Evolutionary conservation across 805 yeast genomes (phyloP).

Genomic region (Ogataea pignaliae): DNA sequence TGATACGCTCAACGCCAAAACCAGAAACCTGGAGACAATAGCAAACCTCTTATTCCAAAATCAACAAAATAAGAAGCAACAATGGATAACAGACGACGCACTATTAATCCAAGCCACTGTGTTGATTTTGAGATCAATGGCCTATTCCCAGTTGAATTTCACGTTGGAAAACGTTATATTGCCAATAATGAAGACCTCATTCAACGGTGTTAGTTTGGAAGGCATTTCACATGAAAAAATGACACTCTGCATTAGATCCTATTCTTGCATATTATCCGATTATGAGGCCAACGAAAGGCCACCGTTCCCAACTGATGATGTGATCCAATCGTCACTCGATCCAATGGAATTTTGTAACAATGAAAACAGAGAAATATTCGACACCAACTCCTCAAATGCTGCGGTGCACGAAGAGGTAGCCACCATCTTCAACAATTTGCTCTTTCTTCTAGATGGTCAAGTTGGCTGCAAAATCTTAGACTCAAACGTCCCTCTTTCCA

Average conservation of each 20-base stretch:
- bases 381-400: conserved; percentile 40
- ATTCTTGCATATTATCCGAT: conserved; percentile 66
- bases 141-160: conserved; percentile 73
- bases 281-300: conserved; percentile 56
- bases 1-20: conserved; percentile 84
- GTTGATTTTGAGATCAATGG: conserved; percentile 71
- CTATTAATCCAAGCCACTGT: conserved; percentile 60
- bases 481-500: conserved; percentile 10
- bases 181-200: conserved; percentile 60
- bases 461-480: conserved; percentile 40
- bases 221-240: conserved; percentile 64
- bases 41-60: conserved; percentile 53
- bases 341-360: conserved; percentile 30
- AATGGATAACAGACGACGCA: conserved; percentile 70
- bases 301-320: conserved; percentile 62
- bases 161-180: conserved; percentile 73
- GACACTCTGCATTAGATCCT: conserved; percentile 65
- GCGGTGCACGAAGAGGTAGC: conserved; percentile 70
- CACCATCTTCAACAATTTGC: conserved; percentile 46
- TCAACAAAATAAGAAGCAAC: conserved; percentile 49
- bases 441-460: conserved; percentile 56
- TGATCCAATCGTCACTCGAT: conserved; percentile 30
- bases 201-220: conserved; percentile 57
- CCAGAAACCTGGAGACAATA: conserved; percentile 67
- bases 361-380: conserved; percentile 38